Evolutionary conservation across 2,329 filamentous ascomycete species (phyloP).

Genomic region (Talaromyces sp.): DNA sequence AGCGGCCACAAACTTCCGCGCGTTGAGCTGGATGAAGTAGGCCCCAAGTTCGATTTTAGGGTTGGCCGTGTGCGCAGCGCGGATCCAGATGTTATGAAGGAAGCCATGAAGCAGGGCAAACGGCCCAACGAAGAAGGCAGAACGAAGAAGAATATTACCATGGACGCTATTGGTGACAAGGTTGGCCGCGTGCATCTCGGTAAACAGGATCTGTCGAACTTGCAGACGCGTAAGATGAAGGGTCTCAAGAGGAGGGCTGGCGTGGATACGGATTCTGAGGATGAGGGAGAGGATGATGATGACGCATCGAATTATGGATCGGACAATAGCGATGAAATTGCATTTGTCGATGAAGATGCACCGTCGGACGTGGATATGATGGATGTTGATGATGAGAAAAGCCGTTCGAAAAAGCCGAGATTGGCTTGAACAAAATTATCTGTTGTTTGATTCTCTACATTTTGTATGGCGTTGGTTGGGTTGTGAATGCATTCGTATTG

Average conservation of each 20-base stretch:
- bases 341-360: slow-evolving; percentile 15
- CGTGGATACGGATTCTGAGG: slow-evolving; percentile 54
- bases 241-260: slow-evolving; percentile 81
- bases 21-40: slow-evolving; percentile 93
- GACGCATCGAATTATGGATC: slow-evolving; percentile 13
- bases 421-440: slow-evolving; percentile 3
- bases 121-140: slow-evolving; percentile 51
- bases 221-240: slow-evolving; percentile 99
- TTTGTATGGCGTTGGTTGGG: slow-evolving; percentile 15
- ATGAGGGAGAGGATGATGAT: slow-evolving; percentile 20
- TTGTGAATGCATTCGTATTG: background rate
- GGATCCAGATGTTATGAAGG: slow-evolving; percentile 76
- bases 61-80: slow-evolving; percentile 77
- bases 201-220: slow-evolving; percentile 77
- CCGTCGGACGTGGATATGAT: slow-evolving; percentile 46
- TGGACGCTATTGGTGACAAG: slow-evolving; percentile 92
- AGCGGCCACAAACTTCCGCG: slow-evolving; percentile 82
- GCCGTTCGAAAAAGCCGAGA: slow-evolving; percentile 14
- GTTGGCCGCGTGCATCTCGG: slow-evolving; percentile 87
- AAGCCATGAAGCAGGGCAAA: slow-evolving; percentile 83
- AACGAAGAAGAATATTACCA: slow-evolving; percentile 95
- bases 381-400: slow-evolving; percentile 34
- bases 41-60: slow-evolving; percentile 86
- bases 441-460: background rate
- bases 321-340: slow-evolving; percentile 14